A percentile compares a stretch with the other conserved stretches of the same genome.
phyloP scores from a whole-genome alignment of 1,139 yeast genomes.

The Ashbya aceris region DNA sequence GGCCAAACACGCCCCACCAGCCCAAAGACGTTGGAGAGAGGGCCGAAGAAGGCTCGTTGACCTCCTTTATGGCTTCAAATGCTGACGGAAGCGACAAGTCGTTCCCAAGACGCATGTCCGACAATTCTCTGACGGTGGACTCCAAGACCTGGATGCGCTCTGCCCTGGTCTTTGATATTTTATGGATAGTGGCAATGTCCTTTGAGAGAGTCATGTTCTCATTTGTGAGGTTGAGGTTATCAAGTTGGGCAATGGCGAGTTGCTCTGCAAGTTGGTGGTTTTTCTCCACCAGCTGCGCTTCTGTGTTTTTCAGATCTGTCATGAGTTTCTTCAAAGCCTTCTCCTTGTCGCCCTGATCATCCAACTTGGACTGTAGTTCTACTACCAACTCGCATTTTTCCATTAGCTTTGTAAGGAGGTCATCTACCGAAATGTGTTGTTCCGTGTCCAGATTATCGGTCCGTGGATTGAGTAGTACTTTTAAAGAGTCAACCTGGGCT shows the following conservation, averaged over 20 bases:
- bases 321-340: constrained; percentile 9
- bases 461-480: constrained; percentile 23
- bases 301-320: constrained; percentile 9
- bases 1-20: constrained; percentile 5
- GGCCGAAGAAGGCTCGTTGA: neutral
- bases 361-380: constrained; percentile 16
- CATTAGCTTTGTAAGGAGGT: constrained; percentile 14
- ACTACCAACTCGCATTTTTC: constrained; percentile 20
- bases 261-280: constrained; percentile 17
- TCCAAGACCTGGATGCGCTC: constrained; percentile 2
- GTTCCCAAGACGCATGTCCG: neutral
- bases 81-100: constrained; percentile 1
- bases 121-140: constrained; percentile 1
- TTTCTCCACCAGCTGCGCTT: constrained; percentile 14
- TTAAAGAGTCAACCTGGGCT: constrained; percentile 35
- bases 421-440: constrained; percentile 5
- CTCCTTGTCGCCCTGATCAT: constrained; percentile 13
- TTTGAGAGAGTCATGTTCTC: constrained; percentile 3
- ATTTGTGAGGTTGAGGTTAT: constrained; percentile 4
- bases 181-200: constrained; percentile 5
- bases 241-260: constrained; percentile 7
- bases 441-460: neutral
- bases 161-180: constrained; percentile 2
- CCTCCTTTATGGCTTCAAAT: constrained; percentile 3
- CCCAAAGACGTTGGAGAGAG: constrained; percentile 1